Evolutionary conservation across 768 basidiomycete species (phyloP).

Genomic region (Vararia minispora): DNA sequence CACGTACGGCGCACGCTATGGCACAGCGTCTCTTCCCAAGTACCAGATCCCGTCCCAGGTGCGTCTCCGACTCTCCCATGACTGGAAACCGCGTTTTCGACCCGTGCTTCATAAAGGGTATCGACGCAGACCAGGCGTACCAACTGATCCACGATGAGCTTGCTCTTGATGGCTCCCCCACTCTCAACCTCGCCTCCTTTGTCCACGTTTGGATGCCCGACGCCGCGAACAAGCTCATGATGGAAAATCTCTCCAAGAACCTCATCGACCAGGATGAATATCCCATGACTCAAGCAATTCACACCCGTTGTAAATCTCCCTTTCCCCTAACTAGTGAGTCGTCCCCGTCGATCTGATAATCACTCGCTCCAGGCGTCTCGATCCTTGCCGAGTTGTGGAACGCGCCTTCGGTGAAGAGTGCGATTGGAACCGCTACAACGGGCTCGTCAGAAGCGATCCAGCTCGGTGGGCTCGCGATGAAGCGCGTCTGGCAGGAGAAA

Average conservation of each 20-base stretch:
- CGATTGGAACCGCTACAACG: conserved; percentile 61
- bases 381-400: conserved; percentile 63
- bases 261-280: conserved; percentile 64
- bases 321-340: not conserved
- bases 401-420: conserved; percentile 39
- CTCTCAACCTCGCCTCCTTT: conserved; percentile 56
- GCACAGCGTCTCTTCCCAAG: conserved; percentile 60
- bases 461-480: conserved; percentile 63
- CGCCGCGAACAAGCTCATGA: conserved; percentile 41
- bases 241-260: conserved; percentile 58
- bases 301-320: conserved; percentile 9
- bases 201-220: conserved; percentile 58
- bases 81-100: too few relatives aligned
- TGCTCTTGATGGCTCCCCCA: conserved; percentile 40
- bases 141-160: conserved; percentile 58
- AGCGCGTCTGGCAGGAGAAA: conserved; percentile 58
- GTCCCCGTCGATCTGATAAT: conserved; percentile 27
- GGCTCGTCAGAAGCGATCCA: conserved; percentile 65
- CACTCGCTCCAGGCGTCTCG: conserved; percentile 30
- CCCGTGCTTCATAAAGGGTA: conserved; percentile 35
- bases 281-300: conserved; percentile 37
- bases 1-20: conserved; percentile 53
- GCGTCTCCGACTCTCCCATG: too few relatives aligned
- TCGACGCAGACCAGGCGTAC: conserved; percentile 38
- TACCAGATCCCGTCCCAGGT: conserved; percentile 51